Conservation (phyloP, 1,284 basidiomycete species). For the Irpex rosettiformis region DNA sequence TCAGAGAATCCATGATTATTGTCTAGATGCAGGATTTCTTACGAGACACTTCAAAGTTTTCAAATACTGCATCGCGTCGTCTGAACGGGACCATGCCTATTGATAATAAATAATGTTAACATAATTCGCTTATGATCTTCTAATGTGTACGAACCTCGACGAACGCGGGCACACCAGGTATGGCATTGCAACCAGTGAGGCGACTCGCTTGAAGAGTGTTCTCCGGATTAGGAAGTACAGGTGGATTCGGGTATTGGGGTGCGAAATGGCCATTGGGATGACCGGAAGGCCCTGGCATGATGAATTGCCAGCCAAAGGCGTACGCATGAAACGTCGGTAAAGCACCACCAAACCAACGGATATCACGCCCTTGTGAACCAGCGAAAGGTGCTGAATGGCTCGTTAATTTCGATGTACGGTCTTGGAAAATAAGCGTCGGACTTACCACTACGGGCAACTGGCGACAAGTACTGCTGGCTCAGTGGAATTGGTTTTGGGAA, state of each 20-base stretch:
- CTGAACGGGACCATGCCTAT: slow-evolving; percentile 19
- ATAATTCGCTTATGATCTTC: neutral
- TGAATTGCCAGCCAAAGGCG: slow-evolving; percentile 16
- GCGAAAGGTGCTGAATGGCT: slow-evolving; percentile 1
- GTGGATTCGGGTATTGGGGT: slow-evolving; percentile 15
- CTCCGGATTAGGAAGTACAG: slow-evolving; percentile 14
- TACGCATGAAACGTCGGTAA: slow-evolving; percentile 22
- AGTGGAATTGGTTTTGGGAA: slow-evolving; percentile 21
- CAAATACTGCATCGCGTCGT: slow-evolving; percentile 14
- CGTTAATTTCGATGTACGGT: neutral
- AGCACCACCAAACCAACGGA: slow-evolving; percentile 13
- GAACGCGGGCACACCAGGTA: slow-evolving; percentile 17
- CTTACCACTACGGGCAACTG: slow-evolving; percentile 8
- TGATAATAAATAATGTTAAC: neutral
- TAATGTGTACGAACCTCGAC: slow-evolving; percentile 15
- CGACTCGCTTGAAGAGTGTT: slow-evolving; percentile 15
- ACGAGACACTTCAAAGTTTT: slow-evolving; percentile 14
- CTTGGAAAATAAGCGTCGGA: neutral
- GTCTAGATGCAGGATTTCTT: neutral
- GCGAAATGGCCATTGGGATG: slow-evolving; percentile 13
- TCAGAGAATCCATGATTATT: neutral
- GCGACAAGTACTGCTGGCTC: slow-evolving; percentile 12
- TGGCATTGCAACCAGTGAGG: slow-evolving; percentile 8
- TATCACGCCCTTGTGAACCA: neutral
- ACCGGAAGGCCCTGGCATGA: slow-evolving; percentile 10